phyloP scores from a whole-genome alignment of 495 filamentous ascomycete species.

The Tuber indicum region DNA sequence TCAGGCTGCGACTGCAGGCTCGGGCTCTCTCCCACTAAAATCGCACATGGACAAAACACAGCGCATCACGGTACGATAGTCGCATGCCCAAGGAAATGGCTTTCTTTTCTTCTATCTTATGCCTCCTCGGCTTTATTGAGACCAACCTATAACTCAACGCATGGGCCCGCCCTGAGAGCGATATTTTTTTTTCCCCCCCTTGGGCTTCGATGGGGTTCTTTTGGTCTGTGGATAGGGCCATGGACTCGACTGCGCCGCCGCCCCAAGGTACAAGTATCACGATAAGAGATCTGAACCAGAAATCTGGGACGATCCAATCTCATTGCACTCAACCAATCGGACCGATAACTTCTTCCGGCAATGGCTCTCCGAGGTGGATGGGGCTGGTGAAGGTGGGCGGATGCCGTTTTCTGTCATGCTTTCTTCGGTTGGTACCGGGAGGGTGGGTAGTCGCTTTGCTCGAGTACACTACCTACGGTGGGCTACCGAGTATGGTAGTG shows the following conservation, averaged over 20 bases:
- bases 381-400: neutral
- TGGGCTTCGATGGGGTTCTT: neutral
- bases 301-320: neutral
- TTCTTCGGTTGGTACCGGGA: neutral
- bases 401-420: neutral
- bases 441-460: neutral
- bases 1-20: neutral
- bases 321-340: neutral
- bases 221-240: neutral
- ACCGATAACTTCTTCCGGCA: neutral
- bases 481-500: neutral
- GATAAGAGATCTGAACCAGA: constrained; percentile 2
- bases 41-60: neutral
- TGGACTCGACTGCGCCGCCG: neutral
- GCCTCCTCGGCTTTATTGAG: neutral
- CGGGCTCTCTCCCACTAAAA: neutral
- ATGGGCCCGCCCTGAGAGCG: neutral
- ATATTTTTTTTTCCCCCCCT: neutral
- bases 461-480: neutral
- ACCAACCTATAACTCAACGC: neutral
- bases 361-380: neutral
- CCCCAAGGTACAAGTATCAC: neutral
- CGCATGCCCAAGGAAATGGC: neutral
- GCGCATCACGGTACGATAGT: neutral
- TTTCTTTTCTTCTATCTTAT: neutral